Conservation (phyloP, 805 yeast genomes). For the Saturnispora bothae region DNA sequence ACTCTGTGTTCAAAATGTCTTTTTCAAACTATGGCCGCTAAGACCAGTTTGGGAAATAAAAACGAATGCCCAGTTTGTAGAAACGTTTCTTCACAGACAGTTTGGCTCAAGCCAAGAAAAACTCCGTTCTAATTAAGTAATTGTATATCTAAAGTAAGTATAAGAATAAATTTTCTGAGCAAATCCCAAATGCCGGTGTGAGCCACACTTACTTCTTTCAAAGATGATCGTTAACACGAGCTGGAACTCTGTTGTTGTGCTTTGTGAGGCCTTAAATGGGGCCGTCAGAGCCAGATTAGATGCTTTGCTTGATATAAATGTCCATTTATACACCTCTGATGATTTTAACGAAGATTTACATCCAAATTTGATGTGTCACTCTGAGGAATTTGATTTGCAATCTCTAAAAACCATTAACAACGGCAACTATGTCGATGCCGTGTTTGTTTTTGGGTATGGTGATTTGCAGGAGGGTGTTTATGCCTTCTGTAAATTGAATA, state of each 20-base stretch:
- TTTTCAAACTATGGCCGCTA: conserved; percentile 34
- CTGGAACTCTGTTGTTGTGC: conserved; percentile 3
- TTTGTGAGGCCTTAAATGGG: neutral
- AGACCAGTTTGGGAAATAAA: neutral
- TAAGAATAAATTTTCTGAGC: no score
- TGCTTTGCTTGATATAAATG: neutral
- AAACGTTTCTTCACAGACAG: neutral
- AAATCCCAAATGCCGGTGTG: no score
- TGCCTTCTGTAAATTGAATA: conserved; percentile 40
- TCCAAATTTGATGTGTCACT: neutral
- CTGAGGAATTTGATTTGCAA: no score
- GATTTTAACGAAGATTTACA: neutral
- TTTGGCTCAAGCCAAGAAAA: conserved; percentile 5
- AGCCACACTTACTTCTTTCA: no score
- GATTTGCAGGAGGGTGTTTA: conserved; percentile 26
- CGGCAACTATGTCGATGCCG: neutral
- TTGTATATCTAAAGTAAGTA: neutral
- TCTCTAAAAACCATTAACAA: no score
- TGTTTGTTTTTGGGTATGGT: conserved; percentile 3
- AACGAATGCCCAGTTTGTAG: conserved; percentile 6
- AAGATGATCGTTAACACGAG: conserved; percentile 12
- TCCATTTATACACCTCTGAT: neutral
- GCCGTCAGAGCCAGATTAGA: conserved; percentile 2
- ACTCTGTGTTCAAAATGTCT: conserved; percentile 44
- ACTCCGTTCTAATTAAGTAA: neutral